A percentile compares a stretch with the other conserved stretches of the same genome.
phyloP scores from a whole-genome alignment of 2,329 filamentous ascomycete genomes.

The Lachnellula willkommii region DNA sequence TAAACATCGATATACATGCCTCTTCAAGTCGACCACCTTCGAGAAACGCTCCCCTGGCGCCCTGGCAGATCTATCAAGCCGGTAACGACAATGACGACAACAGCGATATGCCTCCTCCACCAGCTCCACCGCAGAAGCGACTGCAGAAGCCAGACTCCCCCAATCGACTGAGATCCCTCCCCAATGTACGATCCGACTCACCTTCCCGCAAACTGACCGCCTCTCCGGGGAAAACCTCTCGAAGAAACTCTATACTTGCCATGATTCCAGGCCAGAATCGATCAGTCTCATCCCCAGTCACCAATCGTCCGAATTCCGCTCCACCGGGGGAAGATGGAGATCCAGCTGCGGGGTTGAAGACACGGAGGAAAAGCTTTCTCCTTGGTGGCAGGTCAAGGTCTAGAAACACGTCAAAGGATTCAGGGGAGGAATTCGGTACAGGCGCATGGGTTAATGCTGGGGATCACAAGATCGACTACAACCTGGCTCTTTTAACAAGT shows the following conservation, averaged over 20 bases:
- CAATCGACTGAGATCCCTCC: not conserved
- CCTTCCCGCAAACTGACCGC: not conserved
- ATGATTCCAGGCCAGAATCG: not conserved
- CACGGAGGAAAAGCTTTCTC: conserved; percentile 19
- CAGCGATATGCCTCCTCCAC: not conserved
- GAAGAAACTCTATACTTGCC: too few species aligned
- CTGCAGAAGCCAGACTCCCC: conserved; percentile 7
- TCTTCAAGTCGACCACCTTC: not conserved
- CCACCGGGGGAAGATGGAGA: conserved; percentile 10
- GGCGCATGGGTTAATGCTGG: conserved; percentile 51
- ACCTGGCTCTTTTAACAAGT: conserved; percentile 44
- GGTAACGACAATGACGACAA: not conserved
- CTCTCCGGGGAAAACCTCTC: not conserved
- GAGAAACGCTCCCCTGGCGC: not conserved
- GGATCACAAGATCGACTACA: conserved; percentile 51
- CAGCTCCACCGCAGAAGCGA: not conserved
- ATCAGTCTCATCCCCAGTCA: conserved; percentile 12
- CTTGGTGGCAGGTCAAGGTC: conserved; percentile 13
- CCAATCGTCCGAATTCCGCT: conserved; percentile 2
- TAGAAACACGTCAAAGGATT: conserved; percentile 14
- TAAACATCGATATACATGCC: not conserved
- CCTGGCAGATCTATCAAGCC: not conserved
- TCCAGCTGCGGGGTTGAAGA: not conserved
- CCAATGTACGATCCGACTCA: not conserved
- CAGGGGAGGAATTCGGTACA: not conserved